A percentile compares a stretch with the other conserved stretches of the same genome.
These are phyloP conservation scores for Pisolithus tinctorius DNA, from an alignment of 768 basidiomycete species.

Conservation along the genomic window DNA sequence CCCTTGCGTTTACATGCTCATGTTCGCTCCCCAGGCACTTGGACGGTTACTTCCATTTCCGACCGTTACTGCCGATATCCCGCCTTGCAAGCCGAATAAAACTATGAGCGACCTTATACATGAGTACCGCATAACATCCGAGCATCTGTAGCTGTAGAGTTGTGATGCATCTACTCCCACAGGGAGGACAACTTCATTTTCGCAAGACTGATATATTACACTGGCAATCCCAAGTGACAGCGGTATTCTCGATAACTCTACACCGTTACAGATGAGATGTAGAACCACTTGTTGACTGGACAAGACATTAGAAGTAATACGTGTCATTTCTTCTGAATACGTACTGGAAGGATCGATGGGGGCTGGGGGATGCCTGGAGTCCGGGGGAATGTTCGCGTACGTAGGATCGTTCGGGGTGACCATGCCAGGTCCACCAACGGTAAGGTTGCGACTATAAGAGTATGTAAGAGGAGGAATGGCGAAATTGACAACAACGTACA, in stretches of 20 bases:
- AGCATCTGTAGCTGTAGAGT: conserved; percentile 22
- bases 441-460: conserved; percentile 66
- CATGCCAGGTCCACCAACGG: conserved; percentile 63
- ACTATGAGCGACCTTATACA: conserved; percentile 11
- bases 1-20: conserved; percentile 1
- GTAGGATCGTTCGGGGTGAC: conserved; percentile 52
- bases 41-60: conserved; percentile 88
- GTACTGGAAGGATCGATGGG: conserved; percentile 87
- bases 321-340: conserved; percentile 17
- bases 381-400: conserved; percentile 63
- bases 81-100: conserved; percentile 47
- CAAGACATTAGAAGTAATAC: conserved; percentile 8
- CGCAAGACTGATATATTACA: too few species aligned
- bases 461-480: neutral
- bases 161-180: neutral
- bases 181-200: neutral
- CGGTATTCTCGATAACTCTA: conserved; percentile 24
- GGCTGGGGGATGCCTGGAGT: conserved; percentile 79
- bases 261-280: conserved; percentile 85
- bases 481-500: conserved; percentile 46
- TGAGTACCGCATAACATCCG: conserved; percentile 12
- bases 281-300: conserved; percentile 88
- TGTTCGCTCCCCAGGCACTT: conserved; percentile 53
- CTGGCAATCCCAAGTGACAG: neutral
- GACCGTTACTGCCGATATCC: conserved; percentile 91